Percentiles rank a stretch among this genome's conserved stretches.
Conservation (phyloP, 768 basidiomycete species). For the Lactarius sanguifluus region DNA sequence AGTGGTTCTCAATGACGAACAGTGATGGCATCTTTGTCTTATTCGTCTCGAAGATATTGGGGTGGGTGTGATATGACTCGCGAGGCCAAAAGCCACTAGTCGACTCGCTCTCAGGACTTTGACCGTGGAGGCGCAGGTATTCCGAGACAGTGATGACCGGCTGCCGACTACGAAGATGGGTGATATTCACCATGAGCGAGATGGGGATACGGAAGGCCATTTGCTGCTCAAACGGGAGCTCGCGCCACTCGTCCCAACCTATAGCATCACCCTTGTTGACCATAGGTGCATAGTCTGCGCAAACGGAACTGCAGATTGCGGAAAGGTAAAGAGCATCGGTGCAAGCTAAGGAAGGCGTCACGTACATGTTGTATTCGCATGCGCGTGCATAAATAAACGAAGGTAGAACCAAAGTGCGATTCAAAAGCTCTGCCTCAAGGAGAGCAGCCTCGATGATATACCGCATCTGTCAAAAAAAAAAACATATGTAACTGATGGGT, state of each 20-base stretch:
- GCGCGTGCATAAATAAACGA: conserved; percentile 48
- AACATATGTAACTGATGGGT: conserved; percentile 5
- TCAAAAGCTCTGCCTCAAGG: conserved; percentile 44
- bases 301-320: conserved; percentile 34
- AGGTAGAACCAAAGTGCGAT: conserved; percentile 46
- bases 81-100: conserved; percentile 43
- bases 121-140: conserved; percentile 44
- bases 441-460: conserved; percentile 50
- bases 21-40: conserved; percentile 33
- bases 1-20: conserved; percentile 40
- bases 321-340: neutral
- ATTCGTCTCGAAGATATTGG: conserved; percentile 34
- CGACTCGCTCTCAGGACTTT: conserved; percentile 38
- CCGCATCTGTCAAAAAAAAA: conserved; percentile 39
- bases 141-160: conserved; percentile 45
- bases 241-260: conserved; percentile 44
- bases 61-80: conserved; percentile 36
- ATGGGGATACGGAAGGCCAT: conserved; percentile 41
- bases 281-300: conserved; percentile 45
- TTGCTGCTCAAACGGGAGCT: conserved; percentile 39
- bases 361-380: conserved; percentile 44
- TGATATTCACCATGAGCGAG: conserved; percentile 44
- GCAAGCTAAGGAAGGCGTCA: conserved; percentile 21
- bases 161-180: conserved; percentile 40
- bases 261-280: conserved; percentile 47